Evolutionary conservation across 805 yeast genomes (phyloP).

Genomic region (Saccharomycopsis microspora): DNA sequence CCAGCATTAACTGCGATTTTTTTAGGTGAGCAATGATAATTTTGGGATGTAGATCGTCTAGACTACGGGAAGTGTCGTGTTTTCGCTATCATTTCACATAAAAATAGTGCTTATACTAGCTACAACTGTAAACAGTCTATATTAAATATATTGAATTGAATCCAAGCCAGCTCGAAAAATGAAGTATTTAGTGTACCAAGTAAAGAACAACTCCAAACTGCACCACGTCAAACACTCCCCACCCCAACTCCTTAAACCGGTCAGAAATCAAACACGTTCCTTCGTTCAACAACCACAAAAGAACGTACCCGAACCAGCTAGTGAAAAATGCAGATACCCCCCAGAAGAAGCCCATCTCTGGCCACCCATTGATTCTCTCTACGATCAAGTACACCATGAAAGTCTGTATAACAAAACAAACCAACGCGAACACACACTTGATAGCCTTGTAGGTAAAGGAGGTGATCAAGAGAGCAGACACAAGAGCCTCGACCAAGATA

Average conservation of each 20-base stretch:
- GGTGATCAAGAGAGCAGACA: conserved; percentile 9
- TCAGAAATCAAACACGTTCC: conserved; percentile 6
- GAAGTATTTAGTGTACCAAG: not conserved
- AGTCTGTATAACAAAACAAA: conserved; percentile 8
- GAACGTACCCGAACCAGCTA: conserved; percentile 5
- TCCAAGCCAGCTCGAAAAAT: no score
- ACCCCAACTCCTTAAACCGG: conserved; percentile 3
- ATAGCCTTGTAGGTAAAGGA: conserved; percentile 9
- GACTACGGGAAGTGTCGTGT: no score
- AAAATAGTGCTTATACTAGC: no score
- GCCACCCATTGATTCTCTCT: not conserved
- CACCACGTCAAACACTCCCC: conserved; percentile 9
- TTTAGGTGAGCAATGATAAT: no score
- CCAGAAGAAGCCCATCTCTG: not conserved
- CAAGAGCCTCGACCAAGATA: conserved; percentile 9
- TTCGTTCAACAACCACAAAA: conserved; percentile 10
- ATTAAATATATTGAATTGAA: no score
- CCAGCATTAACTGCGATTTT: no score
- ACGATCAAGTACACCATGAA: not conserved
- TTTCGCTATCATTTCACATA: no score
- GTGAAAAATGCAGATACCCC: not conserved
- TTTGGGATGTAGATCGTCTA: no score
- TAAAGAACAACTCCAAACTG: conserved; percentile 10
- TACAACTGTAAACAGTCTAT: no score
- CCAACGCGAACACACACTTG: conserved; percentile 2